Evolutionary conservation across 2,329 filamentous ascomycete genomes (phyloP).

Genomic region (Fusarium albosuccineum): DNA sequence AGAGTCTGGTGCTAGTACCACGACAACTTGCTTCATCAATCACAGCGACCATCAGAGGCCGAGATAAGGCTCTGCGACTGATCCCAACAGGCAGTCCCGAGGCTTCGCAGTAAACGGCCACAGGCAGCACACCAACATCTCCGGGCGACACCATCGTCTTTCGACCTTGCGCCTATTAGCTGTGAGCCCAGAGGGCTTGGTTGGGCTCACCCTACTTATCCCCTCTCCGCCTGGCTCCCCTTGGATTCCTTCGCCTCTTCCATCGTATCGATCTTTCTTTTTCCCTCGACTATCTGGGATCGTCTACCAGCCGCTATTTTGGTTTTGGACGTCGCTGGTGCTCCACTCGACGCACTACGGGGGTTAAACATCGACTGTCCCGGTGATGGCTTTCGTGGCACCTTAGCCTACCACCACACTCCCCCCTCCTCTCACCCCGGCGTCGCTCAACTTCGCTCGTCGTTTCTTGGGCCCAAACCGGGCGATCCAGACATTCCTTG

Average conservation of each 20-base stretch:
- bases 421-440: slow-evolving; percentile 50
- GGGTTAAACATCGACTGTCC: slow-evolving; percentile 46
- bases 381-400: slow-evolving; percentile 53
- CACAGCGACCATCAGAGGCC: slow-evolving; percentile 29
- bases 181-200: slow-evolving; percentile 34
- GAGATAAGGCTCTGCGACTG: slow-evolving; percentile 38
- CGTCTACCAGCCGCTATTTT: slow-evolving; percentile 38
- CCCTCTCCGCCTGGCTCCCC: slow-evolving; percentile 43
- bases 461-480: slow-evolving; percentile 45
- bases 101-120: slow-evolving; percentile 32
- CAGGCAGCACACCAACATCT: slow-evolving; percentile 42
- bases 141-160: slow-evolving; percentile 14
- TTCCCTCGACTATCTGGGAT: slow-evolving; percentile 41
- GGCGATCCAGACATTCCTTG: slow-evolving; percentile 49
- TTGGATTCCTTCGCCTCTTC: slow-evolving; percentile 37
- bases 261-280: slow-evolving; percentile 36
- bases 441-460: slow-evolving; percentile 47
- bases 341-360: slow-evolving; percentile 47
- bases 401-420: slow-evolving; percentile 51
- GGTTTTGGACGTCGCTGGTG: slow-evolving; percentile 41
- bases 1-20: slow-evolving; percentile 41
- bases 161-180: slow-evolving; percentile 29
- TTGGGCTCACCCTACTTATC: slow-evolving; percentile 45
- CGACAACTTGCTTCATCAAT: slow-evolving; percentile 36
- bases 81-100: slow-evolving; percentile 32